phyloP scores from a whole-genome alignment of 1,284 basidiomycete genomes.

The Apiotrichum veenhuisii region DNA sequence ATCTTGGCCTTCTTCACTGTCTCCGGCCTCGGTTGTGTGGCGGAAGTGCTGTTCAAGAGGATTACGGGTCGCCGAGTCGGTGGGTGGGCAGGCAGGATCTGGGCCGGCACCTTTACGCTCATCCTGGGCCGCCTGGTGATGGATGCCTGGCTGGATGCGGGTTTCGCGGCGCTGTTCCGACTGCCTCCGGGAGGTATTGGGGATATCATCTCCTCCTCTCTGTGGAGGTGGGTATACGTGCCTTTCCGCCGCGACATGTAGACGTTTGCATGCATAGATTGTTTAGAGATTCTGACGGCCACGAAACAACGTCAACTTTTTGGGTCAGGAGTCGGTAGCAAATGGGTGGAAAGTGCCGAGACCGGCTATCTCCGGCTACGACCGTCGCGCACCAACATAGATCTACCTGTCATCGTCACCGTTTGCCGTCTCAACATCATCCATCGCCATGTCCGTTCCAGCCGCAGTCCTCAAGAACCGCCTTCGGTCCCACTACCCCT shows the following conservation, averaged over 20 bases:
- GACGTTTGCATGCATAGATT: neutral
- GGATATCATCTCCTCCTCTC: neutral
- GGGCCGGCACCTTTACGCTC: slow-evolving; percentile 34
- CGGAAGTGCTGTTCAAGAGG: slow-evolving; percentile 35
- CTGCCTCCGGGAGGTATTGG: neutral
- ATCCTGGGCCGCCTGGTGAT: slow-evolving; percentile 20
- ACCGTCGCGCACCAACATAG: neutral
- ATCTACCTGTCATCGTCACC: neutral
- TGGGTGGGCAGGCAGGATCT: slow-evolving; percentile 35
- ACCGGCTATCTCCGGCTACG: neutral
- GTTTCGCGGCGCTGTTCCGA: neutral
- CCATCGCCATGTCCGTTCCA: slow-evolving; percentile 3
- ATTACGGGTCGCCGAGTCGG: slow-evolving; percentile 34
- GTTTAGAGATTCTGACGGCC: neutral
- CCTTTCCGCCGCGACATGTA: neutral
- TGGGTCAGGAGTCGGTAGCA: no score
- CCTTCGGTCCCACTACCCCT: slow-evolving; percentile 13
- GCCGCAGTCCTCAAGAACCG: slow-evolving; percentile 14
- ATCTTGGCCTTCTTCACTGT: slow-evolving; percentile 35
- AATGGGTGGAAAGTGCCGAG: neutral
- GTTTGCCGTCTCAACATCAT: neutral
- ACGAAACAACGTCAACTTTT: neutral
- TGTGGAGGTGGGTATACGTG: neutral
- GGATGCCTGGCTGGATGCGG: slow-evolving; percentile 30
- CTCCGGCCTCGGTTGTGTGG: slow-evolving; percentile 29